Percentiles rank a stretch among this genome's conserved stretches.
Conservation (phyloP, 805 yeast genomes). For the Cyberlindnera maclurae region DNA sequence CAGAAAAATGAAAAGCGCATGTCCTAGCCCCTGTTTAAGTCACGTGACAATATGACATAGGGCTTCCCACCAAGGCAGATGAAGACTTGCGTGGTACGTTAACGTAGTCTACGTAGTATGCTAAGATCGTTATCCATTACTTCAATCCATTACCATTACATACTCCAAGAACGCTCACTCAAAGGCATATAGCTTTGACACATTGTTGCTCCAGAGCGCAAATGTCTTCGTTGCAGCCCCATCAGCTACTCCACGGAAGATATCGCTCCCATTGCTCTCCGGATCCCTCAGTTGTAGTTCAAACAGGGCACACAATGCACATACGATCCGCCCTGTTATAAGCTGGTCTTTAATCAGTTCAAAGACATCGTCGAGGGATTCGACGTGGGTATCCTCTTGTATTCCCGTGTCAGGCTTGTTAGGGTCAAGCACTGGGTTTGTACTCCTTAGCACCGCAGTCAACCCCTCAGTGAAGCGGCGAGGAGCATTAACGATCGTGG, state of each 20-base stretch:
- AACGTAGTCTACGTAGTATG: too few species aligned
- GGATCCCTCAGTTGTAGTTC: slow-evolving; percentile 19
- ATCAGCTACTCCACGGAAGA: not conserved
- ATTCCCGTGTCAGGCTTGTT: slow-evolving; percentile 7
- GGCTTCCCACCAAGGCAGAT: too few species aligned
- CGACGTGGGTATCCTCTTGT: slow-evolving; percentile 2
- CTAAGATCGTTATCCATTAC: too few species aligned
- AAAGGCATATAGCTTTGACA: slow-evolving; percentile 28
- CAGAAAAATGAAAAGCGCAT: too few species aligned
- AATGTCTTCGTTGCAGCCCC: slow-evolving; percentile 4
- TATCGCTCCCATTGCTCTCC: not conserved
- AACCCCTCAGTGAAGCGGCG: not conserved
- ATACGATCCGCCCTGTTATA: slow-evolving; percentile 30
- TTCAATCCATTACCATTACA: too few species aligned
- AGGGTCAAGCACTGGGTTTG: slow-evolving; percentile 21
- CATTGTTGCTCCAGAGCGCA: slow-evolving; percentile 20
- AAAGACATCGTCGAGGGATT: slow-evolving; percentile 19
- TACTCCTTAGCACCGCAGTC: slow-evolving; percentile 9
- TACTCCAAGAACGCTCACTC: slow-evolving; percentile 18
- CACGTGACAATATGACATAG: not conserved
- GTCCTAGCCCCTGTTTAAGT: too few species aligned
- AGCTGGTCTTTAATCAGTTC: slow-evolving; percentile 20
- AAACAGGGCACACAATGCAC: slow-evolving; percentile 28
- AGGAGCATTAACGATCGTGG: slow-evolving; percentile 2
- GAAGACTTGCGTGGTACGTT: too few species aligned